Base-by-base conservation (phyloP, 2,329 filamentous ascomycete genomes). In the Aspergillus puulaauensis region DNA sequence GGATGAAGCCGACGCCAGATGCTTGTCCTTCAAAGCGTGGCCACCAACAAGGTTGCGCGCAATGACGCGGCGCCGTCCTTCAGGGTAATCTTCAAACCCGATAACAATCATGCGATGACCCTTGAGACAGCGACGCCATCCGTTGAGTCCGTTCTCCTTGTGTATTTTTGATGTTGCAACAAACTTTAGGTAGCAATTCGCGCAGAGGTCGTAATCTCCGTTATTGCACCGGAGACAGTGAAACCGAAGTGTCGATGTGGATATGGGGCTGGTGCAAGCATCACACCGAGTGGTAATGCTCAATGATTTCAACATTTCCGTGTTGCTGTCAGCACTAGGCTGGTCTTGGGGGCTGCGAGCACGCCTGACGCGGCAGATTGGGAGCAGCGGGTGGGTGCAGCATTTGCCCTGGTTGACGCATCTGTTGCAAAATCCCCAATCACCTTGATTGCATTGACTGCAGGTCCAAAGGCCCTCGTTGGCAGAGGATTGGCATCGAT, bases 401-500 rank as follows among this genome's bases (percentile, higher is more conserved):
- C 87, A 89, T 59, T 83, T 82, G 15, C 91, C 92, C 71, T 88
- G 86, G 58, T 93, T 93, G 31, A 96, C 91, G 64, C 93, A 98
- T 59, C 82, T 78, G 66, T 93, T 91, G 75, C 93, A 98, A 71
- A 91, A 97, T 0, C 93, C 93, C 93, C 93, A 98, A 69, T 96
- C 93, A 5, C 91, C 93, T 61, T 95, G 87, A 66, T 96, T 96
- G 76, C 93, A 98, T 24, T 82, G 73, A 58, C 89, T 86, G 72
- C 93, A 98, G 61, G 90, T 87, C 93, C 93, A 98, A 74, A 90
- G 96, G 74, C 91, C 95, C 52, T 88, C 84, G 66, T 96, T 93
- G 0, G 91, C 83, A 79, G 86, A 90, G 0, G 83, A 79, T 17
- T 83, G 79, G 71, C 93, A 97, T 48, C 83, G 83, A 39, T 89